phyloP scores from a whole-genome alignment of 164 flowering plant genomes.

The Cinnamomum chago region DNA sequence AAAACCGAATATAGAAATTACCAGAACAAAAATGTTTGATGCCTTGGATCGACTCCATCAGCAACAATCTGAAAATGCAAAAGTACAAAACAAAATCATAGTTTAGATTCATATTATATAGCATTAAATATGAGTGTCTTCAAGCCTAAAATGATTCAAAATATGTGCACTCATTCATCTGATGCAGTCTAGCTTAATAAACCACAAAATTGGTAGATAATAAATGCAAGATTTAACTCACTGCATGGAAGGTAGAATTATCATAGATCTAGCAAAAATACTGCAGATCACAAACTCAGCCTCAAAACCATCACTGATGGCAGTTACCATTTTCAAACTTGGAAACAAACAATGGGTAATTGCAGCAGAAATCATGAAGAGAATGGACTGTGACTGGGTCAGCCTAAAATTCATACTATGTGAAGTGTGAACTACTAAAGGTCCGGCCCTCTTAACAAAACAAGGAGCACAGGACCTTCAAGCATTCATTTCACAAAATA shows the following conservation, averaged over 20 bases:
- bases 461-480: neutral
- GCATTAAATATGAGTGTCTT: neutral
- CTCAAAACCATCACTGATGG: neutral
- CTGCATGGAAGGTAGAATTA: neutral
- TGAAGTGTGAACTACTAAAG: neutral
- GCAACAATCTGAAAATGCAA: constrained; percentile 44
- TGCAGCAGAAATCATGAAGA: neutral
- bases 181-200: neutral
- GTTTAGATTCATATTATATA: no score
- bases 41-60: constrained; percentile 61
- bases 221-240: neutral
- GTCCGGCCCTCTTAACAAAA: neutral
- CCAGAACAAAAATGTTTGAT: constrained; percentile 72
- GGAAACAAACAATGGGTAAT: neutral
- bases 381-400: neutral
- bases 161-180: no score
- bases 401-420: neutral
- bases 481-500: neutral
- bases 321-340: neutral
- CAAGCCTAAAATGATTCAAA: no score
- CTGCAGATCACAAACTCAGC: neutral
- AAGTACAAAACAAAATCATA: neutral
- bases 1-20: constrained; percentile 19
- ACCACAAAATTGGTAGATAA: neutral
- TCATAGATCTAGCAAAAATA: neutral